Conservation (phyloP, 2,329 filamentous ascomycete genomes). For the Lachnellula willkommii region DNA sequence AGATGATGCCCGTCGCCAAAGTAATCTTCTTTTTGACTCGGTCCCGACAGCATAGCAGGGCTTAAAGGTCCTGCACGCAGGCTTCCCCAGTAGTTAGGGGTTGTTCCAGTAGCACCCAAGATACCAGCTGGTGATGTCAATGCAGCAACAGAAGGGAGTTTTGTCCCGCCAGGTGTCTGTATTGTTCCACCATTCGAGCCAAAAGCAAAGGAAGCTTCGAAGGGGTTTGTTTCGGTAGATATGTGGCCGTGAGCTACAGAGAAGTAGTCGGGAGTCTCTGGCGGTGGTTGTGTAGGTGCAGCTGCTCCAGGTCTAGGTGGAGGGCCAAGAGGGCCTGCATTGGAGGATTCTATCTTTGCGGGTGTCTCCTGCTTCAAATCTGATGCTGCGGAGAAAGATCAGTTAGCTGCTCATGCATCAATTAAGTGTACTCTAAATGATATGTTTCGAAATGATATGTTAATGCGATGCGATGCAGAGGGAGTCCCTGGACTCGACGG, state of each 20-base stretch:
- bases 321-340: slow-evolving; percentile 63
- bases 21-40: slow-evolving; percentile 65
- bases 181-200: slow-evolving; percentile 35
- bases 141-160: slow-evolving; percentile 83
- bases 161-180: slow-evolving; percentile 76
- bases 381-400: slow-evolving; percentile 29
- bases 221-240: slow-evolving; percentile 87
- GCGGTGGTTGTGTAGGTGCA: slow-evolving; percentile 37
- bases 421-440: not conserved
- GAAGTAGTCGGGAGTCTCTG: slow-evolving; percentile 65
- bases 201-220: slow-evolving; percentile 85
- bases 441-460: not conserved
- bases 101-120: slow-evolving; percentile 61
- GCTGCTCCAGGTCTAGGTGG: slow-evolving; percentile 55
- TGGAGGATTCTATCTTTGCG: slow-evolving; percentile 47
- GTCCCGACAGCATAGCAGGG: slow-evolving; percentile 94
- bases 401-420: not conserved
- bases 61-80: slow-evolving; percentile 88
- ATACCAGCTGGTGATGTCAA: slow-evolving; percentile 86
- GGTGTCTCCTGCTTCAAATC: slow-evolving; percentile 38
- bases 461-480: not conserved
- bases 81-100: slow-evolving; percentile 74
- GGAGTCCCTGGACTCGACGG: not conserved
- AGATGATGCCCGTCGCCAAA: slow-evolving; percentile 76
- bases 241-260: slow-evolving; percentile 51